These are phyloP conservation scores for Millerozyma acaciae DNA, from an alignment of 805 yeast genomes.

Conservation along the genomic window DNA sequence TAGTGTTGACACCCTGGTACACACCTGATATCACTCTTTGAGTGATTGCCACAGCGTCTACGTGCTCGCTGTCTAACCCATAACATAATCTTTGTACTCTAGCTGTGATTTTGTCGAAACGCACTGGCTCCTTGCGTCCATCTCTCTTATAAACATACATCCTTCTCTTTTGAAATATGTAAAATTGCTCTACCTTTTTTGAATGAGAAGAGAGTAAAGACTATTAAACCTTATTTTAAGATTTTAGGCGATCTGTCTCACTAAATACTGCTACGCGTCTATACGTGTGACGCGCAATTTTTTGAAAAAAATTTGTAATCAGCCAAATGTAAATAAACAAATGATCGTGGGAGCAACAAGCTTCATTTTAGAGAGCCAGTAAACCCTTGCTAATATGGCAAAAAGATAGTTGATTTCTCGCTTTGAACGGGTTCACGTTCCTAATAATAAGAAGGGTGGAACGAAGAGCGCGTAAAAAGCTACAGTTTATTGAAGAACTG, in stretches of 20 bases:
- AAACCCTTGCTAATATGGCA: not conserved
- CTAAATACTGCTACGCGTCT: conserved; percentile 4
- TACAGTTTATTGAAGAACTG: too few relatives aligned
- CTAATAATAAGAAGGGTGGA: too few relatives aligned
- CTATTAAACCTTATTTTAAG: not conserved
- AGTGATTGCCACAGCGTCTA: conserved; percentile 93
- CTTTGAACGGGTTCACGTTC: not conserved
- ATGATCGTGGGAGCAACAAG: not conserved
- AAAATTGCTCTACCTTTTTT: not conserved
- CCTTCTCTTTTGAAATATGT: conserved; percentile 2
- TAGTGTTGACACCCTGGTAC: conserved; percentile 93
- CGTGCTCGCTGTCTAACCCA: conserved; percentile 86
- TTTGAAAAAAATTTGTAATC: conserved; percentile 4
- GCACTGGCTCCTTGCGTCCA: conserved; percentile 91
- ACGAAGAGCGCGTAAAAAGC: too few relatives aligned
- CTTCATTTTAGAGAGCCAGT: too few relatives aligned
- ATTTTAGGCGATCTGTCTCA: not conserved
- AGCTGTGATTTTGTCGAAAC: conserved; percentile 95
- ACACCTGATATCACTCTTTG: conserved; percentile 95
- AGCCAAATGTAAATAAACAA: conserved; percentile 2
- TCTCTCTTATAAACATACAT: conserved; percentile 91
- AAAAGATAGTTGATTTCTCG: not conserved
- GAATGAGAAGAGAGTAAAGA: too few relatives aligned
- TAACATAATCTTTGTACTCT: conserved; percentile 86
- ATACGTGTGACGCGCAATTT: conserved; percentile 1